phyloP scores from a whole-genome alignment of 1,284 basidiomycete genomes.

The Irpex sp. region DNA sequence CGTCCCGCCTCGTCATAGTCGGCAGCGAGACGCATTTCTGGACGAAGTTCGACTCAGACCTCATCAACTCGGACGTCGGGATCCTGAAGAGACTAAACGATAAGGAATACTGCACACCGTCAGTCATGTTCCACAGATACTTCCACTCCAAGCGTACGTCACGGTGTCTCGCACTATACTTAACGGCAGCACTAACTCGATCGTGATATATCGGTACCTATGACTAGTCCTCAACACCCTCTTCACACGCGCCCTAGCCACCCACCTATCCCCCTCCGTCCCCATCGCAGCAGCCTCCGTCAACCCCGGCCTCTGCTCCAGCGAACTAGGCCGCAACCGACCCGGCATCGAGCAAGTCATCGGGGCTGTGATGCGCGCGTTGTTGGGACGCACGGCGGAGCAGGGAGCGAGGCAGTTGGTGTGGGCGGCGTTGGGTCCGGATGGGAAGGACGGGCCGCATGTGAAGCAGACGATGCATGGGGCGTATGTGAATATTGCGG shows the following conservation, averaged over 20 bases:
- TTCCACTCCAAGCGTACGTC: neutral
- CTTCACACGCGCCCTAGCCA: neutral
- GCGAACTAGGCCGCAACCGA: neutral
- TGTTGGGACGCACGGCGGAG: slow-evolving; percentile 1
- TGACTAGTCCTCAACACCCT: neutral
- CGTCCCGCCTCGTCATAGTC: slow-evolving; percentile 22
- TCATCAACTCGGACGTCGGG: slow-evolving; percentile 14
- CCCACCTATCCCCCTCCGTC: neutral
- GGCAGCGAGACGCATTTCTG: slow-evolving; percentile 24
- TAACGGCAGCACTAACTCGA: too few species aligned
- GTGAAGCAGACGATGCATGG: neutral
- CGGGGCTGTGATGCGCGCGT: neutral
- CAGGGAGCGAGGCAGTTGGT: slow-evolving; percentile 2
- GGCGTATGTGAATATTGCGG: slow-evolving; percentile 1
- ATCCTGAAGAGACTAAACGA: slow-evolving; percentile 28
- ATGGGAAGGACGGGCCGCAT: slow-evolving; percentile 2
- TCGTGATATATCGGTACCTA: too few species aligned
- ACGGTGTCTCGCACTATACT: neutral
- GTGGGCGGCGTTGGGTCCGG: slow-evolving; percentile 3
- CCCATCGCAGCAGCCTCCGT: neutral
- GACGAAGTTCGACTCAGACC: slow-evolving; percentile 13
- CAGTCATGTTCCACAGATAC: neutral
- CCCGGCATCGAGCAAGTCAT: neutral
- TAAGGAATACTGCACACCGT: slow-evolving; percentile 23
- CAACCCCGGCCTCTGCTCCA: neutral